These are phyloP conservation scores for Podila clonocystis DNA, from an alignment of 192 early-diverging fungal genomes.

Conservation along the genomic window DNA sequence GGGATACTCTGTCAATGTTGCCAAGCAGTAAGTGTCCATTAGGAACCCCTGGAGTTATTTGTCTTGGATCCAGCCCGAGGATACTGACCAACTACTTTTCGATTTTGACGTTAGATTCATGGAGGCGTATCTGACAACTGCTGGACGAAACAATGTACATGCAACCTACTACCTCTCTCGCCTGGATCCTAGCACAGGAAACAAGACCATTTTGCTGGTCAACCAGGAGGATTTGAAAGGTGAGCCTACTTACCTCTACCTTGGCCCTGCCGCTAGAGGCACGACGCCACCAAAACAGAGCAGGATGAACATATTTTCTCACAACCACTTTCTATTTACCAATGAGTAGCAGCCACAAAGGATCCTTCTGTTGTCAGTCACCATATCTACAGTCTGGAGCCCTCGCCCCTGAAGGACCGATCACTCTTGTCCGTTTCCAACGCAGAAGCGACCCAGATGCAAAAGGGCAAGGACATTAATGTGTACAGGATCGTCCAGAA, in stretches of 20 bases:
- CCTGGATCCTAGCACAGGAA: constrained; percentile 30
- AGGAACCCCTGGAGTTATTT: background rate
- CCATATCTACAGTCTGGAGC: constrained; percentile 45
- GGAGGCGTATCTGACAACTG: constrained; percentile 29
- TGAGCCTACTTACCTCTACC: background rate
- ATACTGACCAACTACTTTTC: background rate
- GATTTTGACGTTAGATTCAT: constrained; percentile 16
- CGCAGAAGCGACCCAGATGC: constrained; percentile 26
- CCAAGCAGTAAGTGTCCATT: constrained; percentile 19
- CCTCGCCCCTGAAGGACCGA: constrained; percentile 30
- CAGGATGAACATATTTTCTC: background rate
- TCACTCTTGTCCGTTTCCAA: constrained; percentile 29
- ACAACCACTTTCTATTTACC: background rate
- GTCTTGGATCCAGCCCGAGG: background rate
- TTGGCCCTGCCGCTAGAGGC: background rate
- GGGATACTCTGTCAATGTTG: constrained; percentile 47
- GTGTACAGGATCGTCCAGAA: constrained; percentile 24
- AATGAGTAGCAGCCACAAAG: constrained; percentile 11
- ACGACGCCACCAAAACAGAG: background rate
- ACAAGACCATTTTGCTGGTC: constrained; percentile 23
- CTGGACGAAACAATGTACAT: constrained; percentile 27
- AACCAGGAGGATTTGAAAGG: constrained; percentile 24
- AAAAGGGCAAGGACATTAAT: constrained; percentile 43
- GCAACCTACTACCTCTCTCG: constrained; percentile 39
- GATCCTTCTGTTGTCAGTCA: constrained; percentile 19